Base-by-base conservation (phyloP, 2,329 filamentous ascomycete species). In the Hypoxylon sp. region DNA sequence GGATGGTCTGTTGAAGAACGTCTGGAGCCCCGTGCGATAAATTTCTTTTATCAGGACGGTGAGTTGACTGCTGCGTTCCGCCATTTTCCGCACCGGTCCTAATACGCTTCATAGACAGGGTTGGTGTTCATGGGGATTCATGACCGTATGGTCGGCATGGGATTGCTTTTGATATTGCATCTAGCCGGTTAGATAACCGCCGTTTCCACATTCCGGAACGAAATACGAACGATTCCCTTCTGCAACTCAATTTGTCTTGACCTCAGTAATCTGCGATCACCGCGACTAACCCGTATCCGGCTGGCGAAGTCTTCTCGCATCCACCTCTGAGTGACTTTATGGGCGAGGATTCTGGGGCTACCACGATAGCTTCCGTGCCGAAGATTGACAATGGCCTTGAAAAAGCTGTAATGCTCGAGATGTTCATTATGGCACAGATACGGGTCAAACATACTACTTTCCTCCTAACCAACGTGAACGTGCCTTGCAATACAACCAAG, bases 1-100 rank as follows among this genome's bases (percentile, higher is more conserved):
- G 77, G 97, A 99, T 82, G 96, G 96, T 75, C 92, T 97, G 84
- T 83, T 99, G 83, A 98, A 98, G 93, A 92, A 85, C 82, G 96
- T 99, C 82, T 99, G 96, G 96, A 93, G 89, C 85, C 92, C 89
- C 74, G 81, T 87, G 80, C 85, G 87, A 84, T 89, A 89, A 85
- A 73, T 74, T 72, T 43, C 38, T 34, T 45, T 68, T 49, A 58
- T 69, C 69, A 59, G 57, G 68, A 52, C 71, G 72, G 73, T 75
- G 60, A 59, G 72, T 68, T 11, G 19, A 30, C 14, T 17, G 25
- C 41, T 30, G 28, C n/a, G 3, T 41, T 21, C 7, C 14, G 2
- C 19, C 2, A 5, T 17, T 14, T 11, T 17, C 11, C 14, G 32
- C 11, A 7, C 49, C 23, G 46, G 11, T 38, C 21, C 65, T 72